phyloP scores from a whole-genome alignment of 306 rosid species.

The Cajanus cajan region DNA sequence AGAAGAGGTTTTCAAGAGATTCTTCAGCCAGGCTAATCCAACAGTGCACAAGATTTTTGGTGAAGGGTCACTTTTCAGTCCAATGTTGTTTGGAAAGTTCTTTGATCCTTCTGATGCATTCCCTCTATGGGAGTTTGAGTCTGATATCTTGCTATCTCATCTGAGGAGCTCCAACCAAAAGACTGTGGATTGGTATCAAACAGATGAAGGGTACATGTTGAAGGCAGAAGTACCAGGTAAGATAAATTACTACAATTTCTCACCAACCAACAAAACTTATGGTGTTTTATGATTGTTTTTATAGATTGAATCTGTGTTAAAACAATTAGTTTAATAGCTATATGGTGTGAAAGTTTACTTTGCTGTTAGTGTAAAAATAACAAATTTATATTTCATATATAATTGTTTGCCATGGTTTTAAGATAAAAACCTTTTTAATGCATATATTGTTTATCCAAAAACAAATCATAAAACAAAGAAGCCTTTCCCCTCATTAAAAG shows the following conservation, averaged over 20 bases:
- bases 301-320: not conserved
- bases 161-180: constrained; percentile 57
- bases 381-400: too few relatives aligned
- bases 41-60: constrained; percentile 59
- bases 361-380: too few relatives aligned
- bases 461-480: too few relatives aligned
- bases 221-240: constrained; percentile 78
- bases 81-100: constrained; percentile 83
- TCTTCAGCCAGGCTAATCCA: constrained; percentile 52
- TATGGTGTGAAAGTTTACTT: too few relatives aligned
- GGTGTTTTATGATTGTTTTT: not conserved
- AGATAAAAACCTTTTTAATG: too few relatives aligned
- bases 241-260: not conserved
- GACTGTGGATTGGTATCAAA: constrained; percentile 72
- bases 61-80: constrained; percentile 84
- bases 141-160: constrained; percentile 61
- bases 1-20: constrained; percentile 70
- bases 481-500: too few relatives aligned
- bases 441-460: too few relatives aligned
- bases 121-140: constrained; percentile 91
- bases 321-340: not conserved
- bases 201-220: constrained; percentile 59
- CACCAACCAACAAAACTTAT: not conserved
- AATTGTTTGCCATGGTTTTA: too few relatives aligned
- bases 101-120: constrained; percentile 97